Percentiles rank a stretch among this genome's conserved stretches.
These are phyloP conservation scores for Candida jianshihensis DNA, from an alignment of 805 yeast genomes.

Conservation along the genomic window DNA sequence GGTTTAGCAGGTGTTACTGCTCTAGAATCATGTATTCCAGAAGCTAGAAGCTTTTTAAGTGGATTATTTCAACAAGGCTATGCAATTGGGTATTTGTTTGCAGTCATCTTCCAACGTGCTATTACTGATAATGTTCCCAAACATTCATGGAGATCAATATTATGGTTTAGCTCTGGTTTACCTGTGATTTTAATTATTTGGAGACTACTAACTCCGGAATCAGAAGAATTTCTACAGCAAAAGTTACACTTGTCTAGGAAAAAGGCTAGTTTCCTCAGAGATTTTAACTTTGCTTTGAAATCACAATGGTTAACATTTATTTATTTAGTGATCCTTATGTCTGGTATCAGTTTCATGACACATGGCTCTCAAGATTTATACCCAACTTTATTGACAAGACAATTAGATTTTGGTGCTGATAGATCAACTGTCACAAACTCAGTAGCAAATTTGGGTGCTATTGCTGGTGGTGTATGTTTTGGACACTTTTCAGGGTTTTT, in stretches of 20 bases:
- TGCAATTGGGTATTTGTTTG: conserved; percentile 60
- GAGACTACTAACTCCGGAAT: conserved; percentile 42
- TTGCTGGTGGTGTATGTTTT: conserved; percentile 46
- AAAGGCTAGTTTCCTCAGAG: conserved; percentile 27
- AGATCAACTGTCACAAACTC: conserved; percentile 48
- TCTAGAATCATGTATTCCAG: conserved; percentile 40
- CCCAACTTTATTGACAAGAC: conserved; percentile 46
- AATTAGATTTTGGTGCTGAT: conserved; percentile 34
- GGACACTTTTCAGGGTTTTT: conserved; percentile 49
- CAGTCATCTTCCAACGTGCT: conserved; percentile 59
- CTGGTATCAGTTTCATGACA: conserved; percentile 56
- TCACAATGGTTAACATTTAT: conserved; percentile 52
- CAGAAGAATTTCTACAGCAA: conserved; percentile 42
- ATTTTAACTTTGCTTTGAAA: conserved; percentile 29
- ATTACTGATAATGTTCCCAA: conserved; percentile 42
- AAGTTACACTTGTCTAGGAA: conserved; percentile 28
- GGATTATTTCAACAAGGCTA: conserved; percentile 80
- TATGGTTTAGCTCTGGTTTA: conserved; percentile 64
- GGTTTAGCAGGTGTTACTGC: conserved; percentile 39
- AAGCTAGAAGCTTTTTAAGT: conserved; percentile 50
- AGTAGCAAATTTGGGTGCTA: conserved; percentile 53
- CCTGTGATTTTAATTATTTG: conserved; percentile 34
- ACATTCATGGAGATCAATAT: conserved; percentile 56
- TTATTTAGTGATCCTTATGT: conserved; percentile 52
- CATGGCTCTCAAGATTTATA: conserved; percentile 61